Conservation (phyloP, 176 grass and related monocot genomes). For the Musa beccarii region DNA sequence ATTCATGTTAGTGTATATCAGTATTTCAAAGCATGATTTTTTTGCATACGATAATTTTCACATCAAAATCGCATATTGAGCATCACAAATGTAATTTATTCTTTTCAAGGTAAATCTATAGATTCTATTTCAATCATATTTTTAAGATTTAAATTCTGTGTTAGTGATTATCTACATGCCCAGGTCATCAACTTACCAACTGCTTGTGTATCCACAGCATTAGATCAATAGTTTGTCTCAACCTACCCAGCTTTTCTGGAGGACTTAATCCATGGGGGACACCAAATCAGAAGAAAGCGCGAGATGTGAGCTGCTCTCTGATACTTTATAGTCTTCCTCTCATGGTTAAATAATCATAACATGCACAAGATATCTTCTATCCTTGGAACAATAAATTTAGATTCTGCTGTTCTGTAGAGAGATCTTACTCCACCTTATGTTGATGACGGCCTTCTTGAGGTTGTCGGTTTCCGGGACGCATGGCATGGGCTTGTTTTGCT, state of each 20-base stretch:
- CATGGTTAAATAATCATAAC: neutral
- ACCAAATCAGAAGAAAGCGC: slow-evolving; percentile 28
- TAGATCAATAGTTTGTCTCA: slow-evolving; percentile 61
- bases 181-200: neutral
- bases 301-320: slow-evolving; percentile 31
- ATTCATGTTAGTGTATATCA: no score
- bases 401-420: slow-evolving; percentile 33
- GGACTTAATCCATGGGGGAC: slow-evolving; percentile 65
- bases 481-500: slow-evolving; percentile 84
- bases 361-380: neutral
- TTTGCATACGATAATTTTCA: no score
- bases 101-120: no score
- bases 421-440: slow-evolving; percentile 55
- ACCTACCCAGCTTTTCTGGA: slow-evolving; percentile 69
- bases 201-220: slow-evolving; percentile 33
- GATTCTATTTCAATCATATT: neutral
- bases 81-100: no score
- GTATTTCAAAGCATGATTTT: no score
- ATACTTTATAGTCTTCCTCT: neutral
- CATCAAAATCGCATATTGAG: no score
- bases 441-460: slow-evolving; percentile 70
- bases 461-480: slow-evolving; percentile 85
- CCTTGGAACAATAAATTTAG: slow-evolving; percentile 1
- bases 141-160: neutral
- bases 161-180: neutral